These are phyloP conservation scores for Coccinonectria pachysandricola DNA, from an alignment of 2,329 filamentous ascomycete genomes.

Conservation along the genomic window DNA sequence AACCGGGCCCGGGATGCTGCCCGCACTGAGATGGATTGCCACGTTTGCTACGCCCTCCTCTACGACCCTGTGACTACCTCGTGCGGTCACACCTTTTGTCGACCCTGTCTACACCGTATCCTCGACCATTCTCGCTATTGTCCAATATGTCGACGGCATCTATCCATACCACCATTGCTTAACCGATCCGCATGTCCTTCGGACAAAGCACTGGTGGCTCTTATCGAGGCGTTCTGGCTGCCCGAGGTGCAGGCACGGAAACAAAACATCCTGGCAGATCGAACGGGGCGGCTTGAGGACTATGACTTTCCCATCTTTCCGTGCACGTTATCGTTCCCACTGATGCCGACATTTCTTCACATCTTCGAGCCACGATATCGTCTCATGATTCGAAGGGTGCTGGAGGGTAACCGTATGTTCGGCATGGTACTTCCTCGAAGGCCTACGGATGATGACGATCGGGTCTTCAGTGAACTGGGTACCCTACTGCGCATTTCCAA, in stretches of 20 bases:
- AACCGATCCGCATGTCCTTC: conserved; percentile 32
- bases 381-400: conserved; percentile 72
- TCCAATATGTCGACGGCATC: conserved; percentile 63
- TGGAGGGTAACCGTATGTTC: conserved; percentile 66
- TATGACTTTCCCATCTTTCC: conserved; percentile 65
- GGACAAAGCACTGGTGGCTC: conserved; percentile 52
- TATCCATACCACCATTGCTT: conserved; percentile 40
- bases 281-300: conserved; percentile 43
- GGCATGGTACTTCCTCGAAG: conserved; percentile 73
- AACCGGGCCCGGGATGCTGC: conserved; percentile 49
- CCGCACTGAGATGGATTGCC: conserved; percentile 70
- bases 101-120: conserved; percentile 64
- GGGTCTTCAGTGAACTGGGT: conserved; percentile 59
- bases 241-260: conserved; percentile 50
- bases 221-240: conserved; percentile 61
- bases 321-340: conserved; percentile 71
- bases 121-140: conserved; percentile 71
- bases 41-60: conserved; percentile 76
- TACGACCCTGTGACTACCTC: conserved; percentile 73
- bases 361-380: conserved; percentile 91
- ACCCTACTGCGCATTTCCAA: conserved; percentile 69
- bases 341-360: conserved; percentile 76
- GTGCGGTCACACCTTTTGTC: conserved; percentile 86
- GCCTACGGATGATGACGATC: conserved; percentile 23
- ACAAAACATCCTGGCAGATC: conserved; percentile 46